Evolutionary conservation across 1,139 yeast species (phyloP).

Genomic region (Geotrichum phurueaensis): DNA sequence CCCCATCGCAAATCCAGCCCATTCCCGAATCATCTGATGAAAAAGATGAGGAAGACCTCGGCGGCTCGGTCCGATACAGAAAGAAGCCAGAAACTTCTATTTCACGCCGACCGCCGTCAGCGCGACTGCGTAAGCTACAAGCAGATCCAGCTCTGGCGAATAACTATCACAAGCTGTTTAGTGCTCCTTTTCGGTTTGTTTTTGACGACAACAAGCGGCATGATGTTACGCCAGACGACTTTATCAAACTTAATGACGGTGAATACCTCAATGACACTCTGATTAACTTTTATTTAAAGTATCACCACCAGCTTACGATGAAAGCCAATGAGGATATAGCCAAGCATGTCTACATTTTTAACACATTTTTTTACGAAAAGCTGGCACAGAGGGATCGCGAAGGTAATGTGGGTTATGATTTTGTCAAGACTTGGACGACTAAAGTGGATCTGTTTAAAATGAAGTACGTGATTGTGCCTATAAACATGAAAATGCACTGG

Average conservation of each 20-base stretch:
- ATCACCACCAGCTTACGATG: conserved; percentile 19
- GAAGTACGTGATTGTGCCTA: conserved; percentile 67
- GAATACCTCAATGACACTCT: conserved; percentile 40
- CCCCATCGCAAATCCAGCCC: not conserved
- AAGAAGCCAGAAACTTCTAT: not conserved
- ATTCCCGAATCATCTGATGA: not conserved
- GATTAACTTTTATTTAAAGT: conserved; percentile 37
- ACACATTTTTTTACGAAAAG: conserved; percentile 77
- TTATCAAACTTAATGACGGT: conserved; percentile 36
- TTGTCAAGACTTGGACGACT: conserved; percentile 73
- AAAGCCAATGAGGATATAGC: conserved; percentile 18
- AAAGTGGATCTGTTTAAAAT: conserved; percentile 59
- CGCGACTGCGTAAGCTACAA: not conserved
- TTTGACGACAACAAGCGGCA: conserved; percentile 30
- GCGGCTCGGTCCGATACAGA: not conserved
- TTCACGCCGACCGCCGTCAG: not conserved
- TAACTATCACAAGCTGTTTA: conserved; percentile 15
- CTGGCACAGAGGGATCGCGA: conserved; percentile 36
- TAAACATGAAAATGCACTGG: conserved; percentile 81
- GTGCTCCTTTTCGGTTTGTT: conserved; percentile 22
- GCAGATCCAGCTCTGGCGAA: not conserved
- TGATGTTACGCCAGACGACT: conserved; percentile 32
- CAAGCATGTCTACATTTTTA: conserved; percentile 55
- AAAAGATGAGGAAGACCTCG: not conserved
- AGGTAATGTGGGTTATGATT: conserved; percentile 46